These are phyloP conservation scores for Metschnikowia bowlesiae DNA, from an alignment of 805 yeast genomes.

Conservation along the genomic window DNA sequence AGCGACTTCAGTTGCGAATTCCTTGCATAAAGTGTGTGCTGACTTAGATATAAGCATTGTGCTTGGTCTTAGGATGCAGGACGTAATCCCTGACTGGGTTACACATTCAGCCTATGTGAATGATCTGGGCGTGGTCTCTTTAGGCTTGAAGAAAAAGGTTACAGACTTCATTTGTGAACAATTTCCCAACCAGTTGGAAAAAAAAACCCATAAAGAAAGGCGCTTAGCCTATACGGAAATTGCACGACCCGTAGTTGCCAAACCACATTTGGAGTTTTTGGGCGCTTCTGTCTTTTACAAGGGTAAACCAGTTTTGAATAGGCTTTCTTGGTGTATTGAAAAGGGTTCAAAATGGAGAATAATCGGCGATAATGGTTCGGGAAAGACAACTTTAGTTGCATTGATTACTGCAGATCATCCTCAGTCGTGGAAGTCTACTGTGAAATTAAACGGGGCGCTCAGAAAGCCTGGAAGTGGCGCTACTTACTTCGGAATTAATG, in stretches of 20 bases:
- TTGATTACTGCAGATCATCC: constrained; percentile 93
- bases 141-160: constrained; percentile 42
- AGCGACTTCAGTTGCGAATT: constrained; percentile 51
- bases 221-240: not conserved
- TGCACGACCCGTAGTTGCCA: not conserved
- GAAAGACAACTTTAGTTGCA: constrained; percentile 84
- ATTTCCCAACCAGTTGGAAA: not conserved
- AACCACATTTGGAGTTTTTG: constrained; percentile 43
- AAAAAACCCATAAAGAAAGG: not conserved
- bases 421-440: constrained; percentile 80
- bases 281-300: constrained; percentile 63
- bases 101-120: constrained; percentile 60
- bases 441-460: constrained; percentile 59
- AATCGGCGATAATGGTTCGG: constrained; percentile 86
- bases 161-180: not conserved
- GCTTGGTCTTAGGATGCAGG: constrained; percentile 75
- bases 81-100: constrained; percentile 74
- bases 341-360: constrained; percentile 85
- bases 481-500: constrained; percentile 74
- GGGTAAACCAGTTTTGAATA: constrained; percentile 53
- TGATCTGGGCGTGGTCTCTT: constrained; percentile 45
- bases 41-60: constrained; percentile 53
- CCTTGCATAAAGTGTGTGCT: constrained; percentile 34
- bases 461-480: constrained; percentile 69
- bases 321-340: constrained; percentile 62